Base-by-base conservation (phyloP, 176 grass and related monocot species). In the Urochloa ruziziensis region DNA sequence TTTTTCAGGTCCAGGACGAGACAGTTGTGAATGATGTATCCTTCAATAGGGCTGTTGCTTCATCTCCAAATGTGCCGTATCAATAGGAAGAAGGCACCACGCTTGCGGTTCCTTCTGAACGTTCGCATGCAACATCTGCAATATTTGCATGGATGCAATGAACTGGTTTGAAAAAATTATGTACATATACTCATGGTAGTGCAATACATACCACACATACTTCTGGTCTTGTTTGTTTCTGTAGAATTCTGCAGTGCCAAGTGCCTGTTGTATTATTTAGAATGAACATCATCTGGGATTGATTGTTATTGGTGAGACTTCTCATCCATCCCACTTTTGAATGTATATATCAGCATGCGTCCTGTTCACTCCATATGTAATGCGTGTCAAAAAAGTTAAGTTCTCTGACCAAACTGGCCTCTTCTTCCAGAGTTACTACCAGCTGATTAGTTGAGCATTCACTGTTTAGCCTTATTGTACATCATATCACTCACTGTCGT, bases 81-180 rank as follows among this genome's bases (percentile, higher is more conserved):
- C 14, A 53, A 32, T 10, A 70, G 14, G 12, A 67, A 48, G 8
- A 21, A 24, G 16, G 21, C 21, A 56, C 21, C 33, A 24, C 39
- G 57, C n/a, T 49, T 77, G 46, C 40, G 17, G 60, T 76, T 53
- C 61, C 39, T n/a, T 29, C 48, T 23, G 40, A 71, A 62, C 52
- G 19, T 23, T 48, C 51, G 43, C 48, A 46, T 67, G 64, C 49
- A 62, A 44, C 64, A 62, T 52, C 32, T 32, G 59, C 13, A 78
- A 64, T 53, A 51, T 52, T 37, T 44, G 25, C 59, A 48, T 47
- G 35, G 28, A 78, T 61, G 63, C 56, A 69, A 21, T 33, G 25
- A 46, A 78, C 27, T 69, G 27, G 51, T 57, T 69, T 19, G 35
- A 74, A 75, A 28, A 59, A 77, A 77, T 25, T 34, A 62, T 87